phyloP scores from a whole-genome alignment of 106 monocot genomes.

The Dactylorhiza incarnata region DNA sequence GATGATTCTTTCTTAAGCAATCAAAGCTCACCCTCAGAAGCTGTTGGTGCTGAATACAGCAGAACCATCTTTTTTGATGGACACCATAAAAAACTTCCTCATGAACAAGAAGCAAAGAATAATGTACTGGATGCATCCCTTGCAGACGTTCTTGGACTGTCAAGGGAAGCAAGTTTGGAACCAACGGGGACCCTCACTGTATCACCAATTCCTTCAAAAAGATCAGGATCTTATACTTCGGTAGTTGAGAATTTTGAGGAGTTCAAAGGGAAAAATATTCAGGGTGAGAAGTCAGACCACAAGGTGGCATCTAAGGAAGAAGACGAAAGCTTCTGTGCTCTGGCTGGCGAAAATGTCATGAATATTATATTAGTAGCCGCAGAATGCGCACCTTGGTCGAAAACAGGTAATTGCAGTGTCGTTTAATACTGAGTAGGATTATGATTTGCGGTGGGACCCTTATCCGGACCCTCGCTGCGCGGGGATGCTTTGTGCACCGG shows the following conservation, averaged over 20 bases:
- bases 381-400: constrained; percentile 92
- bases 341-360: constrained; percentile 61
- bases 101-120: background rate
- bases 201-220: constrained; percentile 13
- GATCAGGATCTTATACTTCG: constrained; percentile 4
- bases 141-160: background rate
- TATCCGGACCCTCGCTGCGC: no score
- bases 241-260: constrained; percentile 10
- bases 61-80: background rate
- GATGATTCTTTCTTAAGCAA: background rate
- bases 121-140: background rate
- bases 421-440: background rate
- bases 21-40: background rate
- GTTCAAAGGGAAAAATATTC: constrained; percentile 2
- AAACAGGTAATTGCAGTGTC: constrained; percentile 51
- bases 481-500: no score
- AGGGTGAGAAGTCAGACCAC: background rate
- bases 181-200: background rate
- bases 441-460: background rate
- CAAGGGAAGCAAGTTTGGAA: constrained; percentile 1
- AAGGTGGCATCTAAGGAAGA: constrained; percentile 19
- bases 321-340: constrained; percentile 22
- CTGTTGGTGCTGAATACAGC: background rate
- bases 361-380: constrained; percentile 69
- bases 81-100: background rate